A percentile compares a stretch with the other conserved stretches of the same genome.
These are phyloP conservation scores for Vanrija pseudolonga DNA, from an alignment of 1,284 basidiomycete species.

Conservation along the genomic window DNA sequence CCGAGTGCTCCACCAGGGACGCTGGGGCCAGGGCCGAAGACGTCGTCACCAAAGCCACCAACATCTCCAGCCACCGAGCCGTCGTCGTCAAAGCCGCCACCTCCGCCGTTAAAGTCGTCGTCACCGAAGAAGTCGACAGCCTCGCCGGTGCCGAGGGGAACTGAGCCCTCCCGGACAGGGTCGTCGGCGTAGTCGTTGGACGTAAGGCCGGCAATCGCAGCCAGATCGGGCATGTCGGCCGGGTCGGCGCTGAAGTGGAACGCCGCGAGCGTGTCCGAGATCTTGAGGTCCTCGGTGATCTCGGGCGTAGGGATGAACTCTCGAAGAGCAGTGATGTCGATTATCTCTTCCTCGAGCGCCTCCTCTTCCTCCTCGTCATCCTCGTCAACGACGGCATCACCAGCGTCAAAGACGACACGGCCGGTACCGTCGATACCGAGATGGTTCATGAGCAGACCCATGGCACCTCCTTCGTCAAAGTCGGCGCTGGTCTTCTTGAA, in stretches of 20 bases:
- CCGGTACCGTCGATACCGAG: constrained; percentile 77
- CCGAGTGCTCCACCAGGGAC: constrained; percentile 48
- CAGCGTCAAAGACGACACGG: constrained; percentile 92
- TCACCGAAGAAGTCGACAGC: constrained; percentile 53
- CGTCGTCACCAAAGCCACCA: constrained; percentile 52
- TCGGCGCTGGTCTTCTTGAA: constrained; percentile 98
- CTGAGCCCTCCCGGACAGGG: neutral
- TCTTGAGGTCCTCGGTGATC: constrained; percentile 62
- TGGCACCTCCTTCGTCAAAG: constrained; percentile 97
- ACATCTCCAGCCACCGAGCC: constrained; percentile 45
- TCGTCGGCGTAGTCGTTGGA: constrained; percentile 24
- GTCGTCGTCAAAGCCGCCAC: constrained; percentile 51
- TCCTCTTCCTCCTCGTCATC: constrained; percentile 70
- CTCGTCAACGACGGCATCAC: constrained; percentile 73
- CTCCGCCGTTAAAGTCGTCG: constrained; percentile 65
- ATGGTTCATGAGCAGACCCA: constrained; percentile 91
- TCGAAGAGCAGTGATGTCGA: constrained; percentile 60
- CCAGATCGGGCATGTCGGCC: constrained; percentile 51
- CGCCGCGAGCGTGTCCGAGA: constrained; percentile 70
- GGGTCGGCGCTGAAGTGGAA: constrained; percentile 75
- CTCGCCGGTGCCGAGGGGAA: constrained; percentile 17
- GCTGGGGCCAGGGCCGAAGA: constrained; percentile 28
- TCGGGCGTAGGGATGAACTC: constrained; percentile 68
- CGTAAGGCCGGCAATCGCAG: constrained; percentile 29
- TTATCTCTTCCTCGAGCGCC: constrained; percentile 39